A percentile compares a stretch with the other conserved stretches of the same genome.
phyloP scores from a whole-genome alignment of 2,329 filamentous ascomycete species.

The Pseudocercospora ulei region DNA sequence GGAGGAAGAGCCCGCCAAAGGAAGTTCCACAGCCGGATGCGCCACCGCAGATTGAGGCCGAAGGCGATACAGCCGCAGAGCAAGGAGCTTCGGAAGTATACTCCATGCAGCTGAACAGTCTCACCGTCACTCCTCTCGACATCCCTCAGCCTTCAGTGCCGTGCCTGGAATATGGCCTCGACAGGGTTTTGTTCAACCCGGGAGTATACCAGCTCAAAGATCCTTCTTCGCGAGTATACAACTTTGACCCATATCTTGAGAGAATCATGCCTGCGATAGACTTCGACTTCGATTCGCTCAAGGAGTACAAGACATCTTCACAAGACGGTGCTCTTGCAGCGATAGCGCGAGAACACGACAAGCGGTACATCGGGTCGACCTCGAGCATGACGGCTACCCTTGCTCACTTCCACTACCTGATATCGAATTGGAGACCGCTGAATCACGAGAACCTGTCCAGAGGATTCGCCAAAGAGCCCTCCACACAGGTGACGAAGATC shows the following conservation, averaged over 20 bases:
- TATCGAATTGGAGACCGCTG: conserved; percentile 72
- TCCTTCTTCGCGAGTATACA: conserved; percentile 75
- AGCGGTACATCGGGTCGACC: conserved; percentile 86
- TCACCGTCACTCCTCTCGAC: conserved; percentile 35
- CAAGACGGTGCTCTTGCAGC: conserved; percentile 62
- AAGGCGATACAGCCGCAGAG: background rate
- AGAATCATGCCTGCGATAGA: conserved; percentile 86
- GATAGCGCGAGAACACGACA: conserved; percentile 56
- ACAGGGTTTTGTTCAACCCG: conserved; percentile 88
- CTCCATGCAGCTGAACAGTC: conserved; percentile 19
- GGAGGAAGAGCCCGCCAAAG: background rate
- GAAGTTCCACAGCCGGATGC: background rate
- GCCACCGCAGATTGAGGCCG: background rate
- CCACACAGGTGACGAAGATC: conserved; percentile 63
- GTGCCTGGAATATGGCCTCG: conserved; percentile 61
- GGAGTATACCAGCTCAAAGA: conserved; percentile 90
- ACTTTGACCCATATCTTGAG: conserved; percentile 91
- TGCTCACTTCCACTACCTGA: conserved; percentile 82
- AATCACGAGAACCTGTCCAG: conserved; percentile 58
- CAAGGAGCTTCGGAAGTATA: conserved; percentile 12
- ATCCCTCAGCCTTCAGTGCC: conserved; percentile 50
- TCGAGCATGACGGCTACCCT: conserved; percentile 89
- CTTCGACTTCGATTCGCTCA: conserved; percentile 82
- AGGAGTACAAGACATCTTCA: conserved; percentile 83
- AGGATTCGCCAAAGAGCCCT: conserved; percentile 48